These are phyloP conservation scores for Podila minutissima DNA, from an alignment of 192 early-diverging fungal species.

Conservation along the genomic window DNA sequence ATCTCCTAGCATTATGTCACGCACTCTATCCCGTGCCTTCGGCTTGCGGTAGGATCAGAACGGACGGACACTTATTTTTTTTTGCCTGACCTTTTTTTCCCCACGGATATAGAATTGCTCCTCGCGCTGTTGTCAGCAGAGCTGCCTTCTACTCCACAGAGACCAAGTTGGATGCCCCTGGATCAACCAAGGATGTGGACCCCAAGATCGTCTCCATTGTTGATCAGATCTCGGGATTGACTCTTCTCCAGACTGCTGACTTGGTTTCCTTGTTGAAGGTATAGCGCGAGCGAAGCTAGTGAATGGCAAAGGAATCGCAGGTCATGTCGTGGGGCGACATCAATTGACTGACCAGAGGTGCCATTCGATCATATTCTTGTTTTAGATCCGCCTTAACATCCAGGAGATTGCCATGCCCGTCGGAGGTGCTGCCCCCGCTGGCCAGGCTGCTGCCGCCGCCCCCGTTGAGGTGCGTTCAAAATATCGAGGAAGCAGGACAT, in stretches of 20 bases:
- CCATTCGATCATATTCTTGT: too few relatives aligned
- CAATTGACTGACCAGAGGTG: too few relatives aligned
- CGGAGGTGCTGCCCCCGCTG: slow-evolving; percentile 65
- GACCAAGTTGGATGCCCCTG: slow-evolving; percentile 70
- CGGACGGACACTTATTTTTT: too few relatives aligned
- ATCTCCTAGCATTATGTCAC: background rate
- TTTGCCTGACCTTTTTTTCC: too few relatives aligned
- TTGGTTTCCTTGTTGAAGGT: slow-evolving; percentile 93
- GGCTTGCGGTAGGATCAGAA: too few relatives aligned
- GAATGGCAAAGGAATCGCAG: too few relatives aligned
- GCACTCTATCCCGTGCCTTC: too few relatives aligned
- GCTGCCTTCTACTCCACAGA: slow-evolving; percentile 45
- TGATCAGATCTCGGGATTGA: slow-evolving; percentile 89
- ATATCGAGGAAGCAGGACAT: too few relatives aligned
- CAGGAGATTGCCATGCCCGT: slow-evolving; percentile 90
- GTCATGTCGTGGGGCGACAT: too few relatives aligned
- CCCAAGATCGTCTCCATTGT: slow-evolving; percentile 88
- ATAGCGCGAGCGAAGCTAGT: background rate
- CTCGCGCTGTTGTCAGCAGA: slow-evolving; percentile 43
- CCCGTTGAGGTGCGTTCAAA: slow-evolving; percentile 60
- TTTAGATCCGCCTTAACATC: slow-evolving; percentile 88
- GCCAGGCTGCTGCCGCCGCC: slow-evolving; percentile 69
- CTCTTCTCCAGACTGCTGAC: slow-evolving; percentile 91
- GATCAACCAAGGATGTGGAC: slow-evolving; percentile 59
- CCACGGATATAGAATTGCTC: slow-evolving; percentile 25